A percentile compares a stretch with the other conserved stretches of the same genome.
Conservation (phyloP, 768 basidiomycete species). For the Cubamyces sp. region DNA sequence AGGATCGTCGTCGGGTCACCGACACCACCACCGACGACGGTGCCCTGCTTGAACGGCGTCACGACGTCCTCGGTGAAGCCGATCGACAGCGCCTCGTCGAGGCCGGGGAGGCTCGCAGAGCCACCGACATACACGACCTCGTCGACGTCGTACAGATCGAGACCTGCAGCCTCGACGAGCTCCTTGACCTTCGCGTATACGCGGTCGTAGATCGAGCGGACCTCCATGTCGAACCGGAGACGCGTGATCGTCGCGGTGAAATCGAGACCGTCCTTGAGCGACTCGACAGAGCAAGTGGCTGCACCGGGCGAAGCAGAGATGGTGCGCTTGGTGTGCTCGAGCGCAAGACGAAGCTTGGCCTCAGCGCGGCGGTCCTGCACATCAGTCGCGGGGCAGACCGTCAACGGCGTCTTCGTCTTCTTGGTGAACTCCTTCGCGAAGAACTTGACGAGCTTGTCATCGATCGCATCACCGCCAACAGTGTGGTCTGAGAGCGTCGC, state of each 20-base stretch:
- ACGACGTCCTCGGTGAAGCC: conserved; percentile 65
- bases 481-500: conserved; percentile 49
- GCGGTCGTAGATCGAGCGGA: conserved; percentile 59
- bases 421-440: conserved; percentile 97
- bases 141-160: conserved; percentile 72
- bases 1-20: conserved; percentile 82
- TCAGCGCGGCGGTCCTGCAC: conserved; percentile 79
- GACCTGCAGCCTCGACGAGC: conserved; percentile 52
- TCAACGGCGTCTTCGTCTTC: conserved; percentile 82
- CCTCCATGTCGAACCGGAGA: conserved; percentile 50
- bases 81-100: conserved; percentile 60
- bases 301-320: conserved; percentile 85
- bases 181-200: conserved; percentile 54
- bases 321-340: conserved; percentile 94
- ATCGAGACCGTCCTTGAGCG: conserved; percentile 91
- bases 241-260: conserved; percentile 74
- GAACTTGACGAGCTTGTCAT: conserved; percentile 83
- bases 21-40: conserved; percentile 69
- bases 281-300: conserved; percentile 91
- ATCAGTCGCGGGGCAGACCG: conserved; percentile 61
- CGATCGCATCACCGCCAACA: conserved; percentile 73
- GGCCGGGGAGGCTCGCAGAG: conserved; percentile 71
- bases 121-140: conserved; percentile 85
- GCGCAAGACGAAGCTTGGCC: conserved; percentile 89
- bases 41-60: conserved; percentile 68